Conservation (phyloP, 305 asterid genomes). For the Striga hermonthica region DNA sequence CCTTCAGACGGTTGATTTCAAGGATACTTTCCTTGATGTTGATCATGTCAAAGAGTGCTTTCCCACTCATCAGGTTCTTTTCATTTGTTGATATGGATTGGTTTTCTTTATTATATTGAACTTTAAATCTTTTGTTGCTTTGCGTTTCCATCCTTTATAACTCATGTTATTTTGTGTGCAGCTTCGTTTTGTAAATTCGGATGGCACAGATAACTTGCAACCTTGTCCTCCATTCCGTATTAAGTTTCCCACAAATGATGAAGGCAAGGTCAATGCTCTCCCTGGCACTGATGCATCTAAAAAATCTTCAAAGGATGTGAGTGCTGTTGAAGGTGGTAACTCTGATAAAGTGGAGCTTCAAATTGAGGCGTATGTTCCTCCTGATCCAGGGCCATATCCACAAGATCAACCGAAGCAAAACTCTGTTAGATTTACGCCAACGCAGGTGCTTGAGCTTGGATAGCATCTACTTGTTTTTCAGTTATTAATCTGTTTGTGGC, state of each 20-base stretch:
- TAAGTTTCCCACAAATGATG: constrained; percentile 59
- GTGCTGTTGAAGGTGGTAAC: constrained; percentile 36
- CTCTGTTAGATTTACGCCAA: constrained; percentile 84
- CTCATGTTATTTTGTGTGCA: constrained; percentile 37
- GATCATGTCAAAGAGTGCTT: constrained; percentile 84
- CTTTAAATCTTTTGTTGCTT: constrained; percentile 7
- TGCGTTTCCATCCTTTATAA: constrained; percentile 11
- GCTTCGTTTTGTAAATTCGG: constrained; percentile 73
- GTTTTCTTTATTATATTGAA: constrained; percentile 20
- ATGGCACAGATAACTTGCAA: constrained; percentile 58
- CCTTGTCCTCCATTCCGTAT: constrained; percentile 78
- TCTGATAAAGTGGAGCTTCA: constrained; percentile 61
- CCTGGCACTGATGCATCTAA: constrained; percentile 57
- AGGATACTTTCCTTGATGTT: constrained; percentile 86
- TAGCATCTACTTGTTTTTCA: constrained; percentile 6
- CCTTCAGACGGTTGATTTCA: constrained; percentile 78
- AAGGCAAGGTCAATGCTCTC: constrained; percentile 56
- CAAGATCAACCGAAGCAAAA: constrained; percentile 96
- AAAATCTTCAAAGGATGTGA: constrained; percentile 38
- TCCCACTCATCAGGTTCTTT: constrained; percentile 74
- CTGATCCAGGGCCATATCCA: constrained; percentile 98
- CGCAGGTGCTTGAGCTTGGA: constrained; percentile 65
- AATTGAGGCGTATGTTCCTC: constrained; percentile 82
- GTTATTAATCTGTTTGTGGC: constrained; percentile 14
- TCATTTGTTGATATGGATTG: constrained; percentile 18